Evolutionary conservation across 495 filamentous ascomycete species (phyloP).

Genomic region (Tuber indicum): DNA sequence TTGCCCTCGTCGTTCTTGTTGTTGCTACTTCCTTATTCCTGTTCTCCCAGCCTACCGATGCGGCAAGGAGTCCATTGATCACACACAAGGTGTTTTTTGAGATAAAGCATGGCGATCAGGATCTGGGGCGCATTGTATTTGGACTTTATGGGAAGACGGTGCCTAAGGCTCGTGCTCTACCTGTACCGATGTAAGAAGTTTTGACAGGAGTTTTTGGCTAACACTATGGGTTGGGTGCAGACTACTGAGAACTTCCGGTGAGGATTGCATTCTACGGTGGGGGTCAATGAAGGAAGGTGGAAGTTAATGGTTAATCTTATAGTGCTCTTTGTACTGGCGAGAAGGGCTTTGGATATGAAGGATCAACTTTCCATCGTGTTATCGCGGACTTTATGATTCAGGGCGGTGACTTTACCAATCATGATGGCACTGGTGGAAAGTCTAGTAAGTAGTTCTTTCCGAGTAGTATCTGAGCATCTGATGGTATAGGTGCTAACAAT

Average conservation of each 20-base stretch:
- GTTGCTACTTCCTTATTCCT: conserved; percentile 66
- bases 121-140: conserved; percentile 78
- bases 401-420: conserved; percentile 96
- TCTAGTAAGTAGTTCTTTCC: conserved; percentile 47
- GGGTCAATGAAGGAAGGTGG: conserved; percentile 3
- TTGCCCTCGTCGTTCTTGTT: conserved; percentile 59
- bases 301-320: neutral
- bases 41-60: conserved; percentile 57
- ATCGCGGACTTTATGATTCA: conserved; percentile 99
- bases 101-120: conserved; percentile 80
- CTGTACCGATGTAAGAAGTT: neutral
- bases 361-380: conserved; percentile 94
- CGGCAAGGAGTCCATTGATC: conserved; percentile 89
- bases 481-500: conserved; percentile 17
- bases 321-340: conserved; percentile 90
- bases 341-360: conserved; percentile 94
- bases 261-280: conserved; percentile 18
- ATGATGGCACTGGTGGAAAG: conserved; percentile 94
- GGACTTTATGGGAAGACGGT: conserved; percentile 97
- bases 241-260: conserved; percentile 93
- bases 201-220: conserved; percentile 15
- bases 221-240: conserved; percentile 42
- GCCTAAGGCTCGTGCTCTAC: conserved; percentile 58
- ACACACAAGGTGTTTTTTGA: conserved; percentile 97
- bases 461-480: neutral